Conservation (phyloP, 192 early-diverging fungal species). For the Obelidium mucronatum region DNA sequence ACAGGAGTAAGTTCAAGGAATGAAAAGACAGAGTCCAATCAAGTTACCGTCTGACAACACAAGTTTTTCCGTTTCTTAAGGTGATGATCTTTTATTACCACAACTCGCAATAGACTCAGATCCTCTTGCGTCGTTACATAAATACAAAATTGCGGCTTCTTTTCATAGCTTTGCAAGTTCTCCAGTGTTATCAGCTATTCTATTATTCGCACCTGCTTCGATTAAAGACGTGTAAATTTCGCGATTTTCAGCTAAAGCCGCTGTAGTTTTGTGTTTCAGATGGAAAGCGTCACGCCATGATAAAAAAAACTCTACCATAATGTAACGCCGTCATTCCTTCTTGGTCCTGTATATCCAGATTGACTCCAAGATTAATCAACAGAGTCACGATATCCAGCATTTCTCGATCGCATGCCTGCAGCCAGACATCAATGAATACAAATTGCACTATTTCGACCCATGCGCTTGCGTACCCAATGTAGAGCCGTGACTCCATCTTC, state of each 20-base stretch:
- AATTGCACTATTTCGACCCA: slow-evolving; percentile 1
- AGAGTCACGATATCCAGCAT: slow-evolving; percentile 19
- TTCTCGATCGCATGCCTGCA: slow-evolving; percentile 44
- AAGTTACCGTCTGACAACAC: neutral
- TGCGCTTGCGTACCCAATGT: slow-evolving; percentile 34
- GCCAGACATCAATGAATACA: neutral
- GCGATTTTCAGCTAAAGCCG: slow-evolving; percentile 8
- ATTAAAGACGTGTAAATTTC: slow-evolving; percentile 13
- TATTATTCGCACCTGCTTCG: slow-evolving; percentile 11
- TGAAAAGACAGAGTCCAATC: neutral
- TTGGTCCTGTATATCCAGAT: slow-evolving; percentile 33
- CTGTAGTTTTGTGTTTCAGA: slow-evolving; percentile 3
- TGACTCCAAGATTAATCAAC: slow-evolving; percentile 17
- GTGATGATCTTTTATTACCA: too few species aligned
- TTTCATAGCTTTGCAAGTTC: neutral
- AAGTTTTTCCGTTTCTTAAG: too few species aligned
- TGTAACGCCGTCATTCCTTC: slow-evolving; percentile 49
- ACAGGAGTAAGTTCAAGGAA: too few species aligned
- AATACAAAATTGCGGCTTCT: too few species aligned
- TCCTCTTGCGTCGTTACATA: too few species aligned
- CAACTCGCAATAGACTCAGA: too few species aligned
- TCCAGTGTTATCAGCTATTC: slow-evolving; percentile 8
- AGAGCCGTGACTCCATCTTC: slow-evolving; percentile 40
- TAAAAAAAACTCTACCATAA: slow-evolving; percentile 33
- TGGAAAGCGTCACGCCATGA: slow-evolving; percentile 17